Evolutionary conservation across 2,329 filamentous ascomycete species (phyloP).

Genomic region (Ceratocystis smalleyi): DNA sequence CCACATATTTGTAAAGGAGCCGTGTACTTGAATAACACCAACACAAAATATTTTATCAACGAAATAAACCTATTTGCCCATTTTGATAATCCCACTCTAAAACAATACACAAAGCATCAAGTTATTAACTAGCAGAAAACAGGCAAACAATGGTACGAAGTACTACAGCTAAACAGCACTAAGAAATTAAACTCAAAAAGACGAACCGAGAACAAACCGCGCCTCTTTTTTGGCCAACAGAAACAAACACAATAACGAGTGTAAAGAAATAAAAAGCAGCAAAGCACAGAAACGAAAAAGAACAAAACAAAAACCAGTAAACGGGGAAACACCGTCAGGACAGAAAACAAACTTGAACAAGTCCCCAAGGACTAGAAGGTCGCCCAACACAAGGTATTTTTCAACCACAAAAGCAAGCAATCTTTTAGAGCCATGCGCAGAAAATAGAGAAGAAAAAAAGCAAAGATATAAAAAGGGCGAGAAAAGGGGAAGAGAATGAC

Average conservation of each 20-base stretch:
- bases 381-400: slow-evolving; percentile 1
- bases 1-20: not conserved
- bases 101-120: not conserved
- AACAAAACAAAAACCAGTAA: not conserved
- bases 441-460: slow-evolving; percentile 1
- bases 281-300: slow-evolving; percentile 4
- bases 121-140: not conserved
- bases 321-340: not conserved
- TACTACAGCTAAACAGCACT: not conserved
- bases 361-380: slow-evolving; percentile 2
- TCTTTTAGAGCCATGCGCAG: not conserved
- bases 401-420: slow-evolving; percentile 1
- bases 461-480: not conserved
- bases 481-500: not conserved
- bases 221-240: not conserved
- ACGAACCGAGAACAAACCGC: not conserved
- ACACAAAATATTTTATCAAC: not conserved
- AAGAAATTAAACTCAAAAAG: not conserved
- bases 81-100: not conserved
- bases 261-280: not conserved
- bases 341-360: slow-evolving; percentile 4
- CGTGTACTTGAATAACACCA: too few relatives aligned
- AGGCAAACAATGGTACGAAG: not conserved
- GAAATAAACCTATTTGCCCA: not conserved
- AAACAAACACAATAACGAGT: not conserved